Evolutionary conservation across 2,329 filamentous ascomycete species (phyloP), one percentile per base, ranked within the genome.

Genomic region (Escovopsis sp.): DNA sequence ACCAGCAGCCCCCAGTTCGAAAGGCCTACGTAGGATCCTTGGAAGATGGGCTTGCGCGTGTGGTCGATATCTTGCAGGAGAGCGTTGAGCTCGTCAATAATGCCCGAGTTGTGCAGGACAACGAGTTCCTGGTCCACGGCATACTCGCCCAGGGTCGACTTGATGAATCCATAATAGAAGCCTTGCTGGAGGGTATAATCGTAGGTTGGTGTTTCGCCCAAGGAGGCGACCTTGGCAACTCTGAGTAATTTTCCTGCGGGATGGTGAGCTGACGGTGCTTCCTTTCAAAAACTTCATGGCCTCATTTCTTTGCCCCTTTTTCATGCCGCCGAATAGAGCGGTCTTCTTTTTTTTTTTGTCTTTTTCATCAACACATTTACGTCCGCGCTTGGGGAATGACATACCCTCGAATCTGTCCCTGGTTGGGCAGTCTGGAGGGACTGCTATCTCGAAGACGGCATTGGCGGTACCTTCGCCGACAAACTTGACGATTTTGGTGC

Each of bases 381-480:
- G 18, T 26, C 12, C 3, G 15, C 12, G 32, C 39, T 6, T 6
- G n/a, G 12, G 19, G 18, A 6, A 38, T 23, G 36, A 23, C 19
- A 38, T 58, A 68, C 56, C 62, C 54, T 53, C 60, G 50, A 45
- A 45, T 32, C 43, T 33, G 15, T 40, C 38, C 36, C 37, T 34
- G 38, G 32, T 28, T 33, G 38, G 36, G 23, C 40, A 42, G 40
- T 9, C 52, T 44, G 59, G 52, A 4, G 64, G 59, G 18, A 68
- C 46, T 38, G 65, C 62, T 43, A 83, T 68, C 50, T 71, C 70
- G 54, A 84, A 87, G 48, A 88, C 80, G 41, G 81, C 72, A 58
- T 91, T 89, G 42, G 85, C 83, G 23, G 82, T 79, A 23, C 84
- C 85, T 59, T 91, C 84, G 26, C 70, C 72, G 19, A 77, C 60